Evolutionary conservation across 371 early-diverging fungal species (phyloP), one percentile per base, ranked within the genome.

Genomic region (Mortierella sp.): DNA sequence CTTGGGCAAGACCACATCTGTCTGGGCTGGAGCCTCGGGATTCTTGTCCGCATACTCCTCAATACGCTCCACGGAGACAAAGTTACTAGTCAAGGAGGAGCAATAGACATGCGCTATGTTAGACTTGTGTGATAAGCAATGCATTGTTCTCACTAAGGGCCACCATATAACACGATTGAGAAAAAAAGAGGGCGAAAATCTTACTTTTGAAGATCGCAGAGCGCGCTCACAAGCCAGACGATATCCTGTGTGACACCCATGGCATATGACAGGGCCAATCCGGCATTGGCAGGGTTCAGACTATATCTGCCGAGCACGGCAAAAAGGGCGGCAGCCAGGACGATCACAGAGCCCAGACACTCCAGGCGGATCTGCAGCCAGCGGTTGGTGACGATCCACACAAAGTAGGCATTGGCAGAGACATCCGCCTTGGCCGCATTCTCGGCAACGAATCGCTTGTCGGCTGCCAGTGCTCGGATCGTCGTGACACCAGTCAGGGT

Each of bases 181-280:
- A 19, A 19, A 6, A 55, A 31, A 55, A 19, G n/a, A 19, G n/a
- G n/a, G 22, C n/a, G 24, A 19, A 47, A 61, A 19, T 43, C 68
- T 64, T 72, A 72, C 73, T 45, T 91, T 73, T 89, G 92, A 16
- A 80, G 72, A 64, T 82, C 82, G 34, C 82, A 82, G 74, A 78
- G 87, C 52, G 83, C 85, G 3, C 87, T 80, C 68, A 74, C 73
- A 45, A 77, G 72, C 88, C 87, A 91, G 64, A 86, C 81, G 34
- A 82, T 82, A 64, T 82, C 83, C 64, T 89, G 89, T 14, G 93
- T 91, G 39, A 90, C 87, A 53, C 73, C 85, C 29, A 93, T 79
- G 16, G 93, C 91, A 76, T 93, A 93, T 9, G 89, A 83, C 29
- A 93, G 58, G 10, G 90, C 86, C n/a, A 94, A 80, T 50, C 93